Base-by-base conservation (phyloP, 1,284 basidiomycete species). In the Omphalotus olearius region DNA sequence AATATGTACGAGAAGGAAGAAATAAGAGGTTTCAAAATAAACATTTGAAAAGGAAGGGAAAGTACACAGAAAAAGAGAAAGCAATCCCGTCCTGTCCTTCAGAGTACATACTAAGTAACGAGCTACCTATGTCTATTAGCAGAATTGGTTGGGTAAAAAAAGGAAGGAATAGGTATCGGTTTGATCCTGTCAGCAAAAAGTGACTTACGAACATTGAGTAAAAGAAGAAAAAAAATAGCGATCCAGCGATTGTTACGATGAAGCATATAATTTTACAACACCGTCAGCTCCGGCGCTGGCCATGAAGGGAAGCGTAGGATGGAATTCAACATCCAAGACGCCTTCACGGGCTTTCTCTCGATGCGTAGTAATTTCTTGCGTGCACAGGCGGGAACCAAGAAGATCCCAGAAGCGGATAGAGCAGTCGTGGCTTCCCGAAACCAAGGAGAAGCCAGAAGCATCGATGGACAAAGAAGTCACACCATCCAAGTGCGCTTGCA, bases 381-480 rank as follows among this genome's bases (percentile, higher is more conserved):
- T 74, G 66, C 93, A 97, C 45, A 80, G 79, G 45, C 80, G 78
- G 47, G 83, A 78, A 52, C 83, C 87, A n/a, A 91, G 79, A 51
- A 98, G 72, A 68, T 98, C 92, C 97, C 96, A 99, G 71, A 98
- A 90, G 18, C 96, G 87, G 41, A 94, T 76, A 16, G 92, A 94
- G 65, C 94, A 94, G 67, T 99, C 96, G 63, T 97, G 92, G 45
- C 91, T 90, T 37, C 89, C 91, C 1, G 93, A 94, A 3, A 94
- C 87, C 39, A 98, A 80, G 9, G 87, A 88, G 67, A 95, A 82
- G 38, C 91, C 91, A 2, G 91, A 76, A 0, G 91, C 83, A 56
- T 96, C 93, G 55, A 98, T 85, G 37, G 92, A 90, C 28, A 99
- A 70, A 20, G 90, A 92, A 4, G 93, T 97, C 44, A 98, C 90